phyloP scores from a whole-genome alignment of 495 filamentous ascomycete genomes.

The Aspergillus wentii region DNA sequence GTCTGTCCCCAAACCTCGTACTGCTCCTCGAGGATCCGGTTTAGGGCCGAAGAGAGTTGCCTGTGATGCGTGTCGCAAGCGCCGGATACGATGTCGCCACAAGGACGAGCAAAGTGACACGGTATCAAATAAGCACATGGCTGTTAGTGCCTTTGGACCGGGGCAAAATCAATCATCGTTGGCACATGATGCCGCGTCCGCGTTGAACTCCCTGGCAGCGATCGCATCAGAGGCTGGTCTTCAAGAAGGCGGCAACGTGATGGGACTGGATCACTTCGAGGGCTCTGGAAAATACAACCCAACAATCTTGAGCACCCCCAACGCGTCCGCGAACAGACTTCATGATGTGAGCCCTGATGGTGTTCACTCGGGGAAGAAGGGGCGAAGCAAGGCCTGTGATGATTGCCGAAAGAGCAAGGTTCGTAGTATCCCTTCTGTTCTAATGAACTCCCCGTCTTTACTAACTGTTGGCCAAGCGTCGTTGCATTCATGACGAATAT shows the following conservation, averaged over 20 bases:
- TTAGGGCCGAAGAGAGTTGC: slow-evolving; percentile 48
- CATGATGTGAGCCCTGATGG: slow-evolving; percentile 33
- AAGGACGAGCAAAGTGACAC: slow-evolving; percentile 41
- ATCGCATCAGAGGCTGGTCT: slow-evolving; percentile 37
- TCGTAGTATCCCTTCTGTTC: slow-evolving; percentile 7
- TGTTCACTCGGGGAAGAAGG: slow-evolving; percentile 39
- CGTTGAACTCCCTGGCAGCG: slow-evolving; percentile 39
- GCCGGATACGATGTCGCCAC: slow-evolving; percentile 50
- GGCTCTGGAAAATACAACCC: slow-evolving; percentile 22
- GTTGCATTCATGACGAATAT: slow-evolving; percentile 63
- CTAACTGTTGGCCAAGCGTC: slow-evolving; percentile 43
- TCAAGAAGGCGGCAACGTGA: slow-evolving; percentile 17
- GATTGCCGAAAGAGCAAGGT: slow-evolving; percentile 69
- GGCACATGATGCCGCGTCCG: slow-evolving; percentile 42
- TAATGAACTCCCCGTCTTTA: neutral
- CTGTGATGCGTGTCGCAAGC: slow-evolving; percentile 51
- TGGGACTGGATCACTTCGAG: slow-evolving; percentile 26
- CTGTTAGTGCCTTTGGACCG: slow-evolving; percentile 23
- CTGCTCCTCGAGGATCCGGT: slow-evolving; percentile 31
- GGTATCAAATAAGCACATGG: slow-evolving; percentile 23
- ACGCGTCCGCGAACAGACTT: slow-evolving; percentile 20
- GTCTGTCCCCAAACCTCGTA: slow-evolving; percentile 25
- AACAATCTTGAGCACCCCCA: slow-evolving; percentile 22
- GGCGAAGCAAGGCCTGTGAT: slow-evolving; percentile 59
- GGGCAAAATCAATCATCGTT: slow-evolving; percentile 29